Percentiles rank a stretch among this genome's conserved stretches.
Conservation (phyloP, 2,329 filamentous ascomycete species). For the Alternaria hordeiaustralica region DNA sequence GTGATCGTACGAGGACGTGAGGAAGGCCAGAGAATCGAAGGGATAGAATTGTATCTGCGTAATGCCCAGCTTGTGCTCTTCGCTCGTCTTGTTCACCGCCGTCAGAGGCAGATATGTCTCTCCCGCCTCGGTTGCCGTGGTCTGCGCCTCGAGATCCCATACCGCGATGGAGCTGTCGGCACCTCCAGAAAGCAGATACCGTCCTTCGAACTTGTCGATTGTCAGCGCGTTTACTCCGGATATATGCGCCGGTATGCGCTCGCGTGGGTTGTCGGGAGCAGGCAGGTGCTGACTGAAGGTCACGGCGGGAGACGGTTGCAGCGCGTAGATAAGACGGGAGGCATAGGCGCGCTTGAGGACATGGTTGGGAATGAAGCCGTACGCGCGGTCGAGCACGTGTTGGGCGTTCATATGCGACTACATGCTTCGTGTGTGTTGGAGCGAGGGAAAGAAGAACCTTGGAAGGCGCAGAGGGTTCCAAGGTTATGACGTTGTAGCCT, state of each 20-base stretch:
- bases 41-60: slow-evolving; percentile 80
- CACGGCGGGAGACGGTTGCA: slow-evolving; percentile 68
- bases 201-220: slow-evolving; percentile 81
- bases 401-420: slow-evolving; percentile 52
- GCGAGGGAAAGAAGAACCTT: not conserved
- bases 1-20: slow-evolving; percentile 80
- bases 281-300: slow-evolving; percentile 71
- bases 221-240: slow-evolving; percentile 80
- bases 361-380: slow-evolving; percentile 66
- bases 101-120: slow-evolving; percentile 35
- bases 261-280: slow-evolving; percentile 38
- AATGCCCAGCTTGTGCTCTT: slow-evolving; percentile 70
- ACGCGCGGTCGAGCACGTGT: slow-evolving; percentile 76
- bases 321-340: slow-evolving; percentile 69
- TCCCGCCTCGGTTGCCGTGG: slow-evolving; percentile 19
- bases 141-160: slow-evolving; percentile 76
- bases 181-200: slow-evolving; percentile 81
- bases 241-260: slow-evolving; percentile 68
- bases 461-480: not conserved
- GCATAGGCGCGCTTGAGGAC: slow-evolving; percentile 71
- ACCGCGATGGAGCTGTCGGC: slow-evolving; percentile 83
- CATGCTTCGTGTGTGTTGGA: slow-evolving; percentile 38
- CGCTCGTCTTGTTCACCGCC: slow-evolving; percentile 35
- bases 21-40: slow-evolving; percentile 76
- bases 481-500: slow-evolving; percentile 25